Conservation (phyloP, 2,329 filamentous ascomycete genomes). For the Penicillium sp. region DNA sequence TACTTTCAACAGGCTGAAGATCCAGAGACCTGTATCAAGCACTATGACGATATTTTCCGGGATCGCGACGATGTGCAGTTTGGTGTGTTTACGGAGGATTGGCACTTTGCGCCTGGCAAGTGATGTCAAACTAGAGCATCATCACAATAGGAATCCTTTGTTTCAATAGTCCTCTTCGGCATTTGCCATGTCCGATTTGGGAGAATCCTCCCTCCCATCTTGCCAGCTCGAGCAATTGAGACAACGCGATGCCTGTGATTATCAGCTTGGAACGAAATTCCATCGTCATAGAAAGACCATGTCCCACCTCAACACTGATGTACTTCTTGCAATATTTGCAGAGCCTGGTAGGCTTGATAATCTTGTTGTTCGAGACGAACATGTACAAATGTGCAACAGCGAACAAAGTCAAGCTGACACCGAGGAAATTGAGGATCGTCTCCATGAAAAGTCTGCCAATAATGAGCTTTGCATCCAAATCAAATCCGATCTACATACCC, state of each 20-base stretch:
- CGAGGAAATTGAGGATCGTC: constrained; percentile 58
- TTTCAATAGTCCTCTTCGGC: constrained; percentile 1
- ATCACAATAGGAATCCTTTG: not conserved
- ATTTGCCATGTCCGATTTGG: constrained; percentile 5
- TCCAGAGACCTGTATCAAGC: constrained; percentile 24
- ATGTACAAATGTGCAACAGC: constrained; percentile 59
- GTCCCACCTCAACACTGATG: constrained; percentile 58
- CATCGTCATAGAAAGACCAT: too few relatives aligned
- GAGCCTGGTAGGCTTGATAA: constrained; percentile 64
- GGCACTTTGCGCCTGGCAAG: constrained; percentile 20
- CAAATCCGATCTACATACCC: constrained; percentile 44
- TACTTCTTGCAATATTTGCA: constrained; percentile 50
- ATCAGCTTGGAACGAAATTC: too few relatives aligned
- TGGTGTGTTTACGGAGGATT: constrained; percentile 25
- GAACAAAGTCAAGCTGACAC: constrained; percentile 61
- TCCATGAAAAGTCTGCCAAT: constrained; percentile 22
- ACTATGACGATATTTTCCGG: constrained; percentile 31
- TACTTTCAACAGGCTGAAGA: constrained; percentile 28
- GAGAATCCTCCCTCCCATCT: constrained; percentile 49
- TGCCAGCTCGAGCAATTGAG: constrained; percentile 55
- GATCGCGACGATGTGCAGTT: constrained; percentile 24
- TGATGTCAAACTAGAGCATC: not conserved
- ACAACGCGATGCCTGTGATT: constrained; percentile 43
- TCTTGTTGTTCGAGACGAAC: constrained; percentile 55
- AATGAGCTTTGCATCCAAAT: not conserved